A percentile compares a stretch with the other conserved stretches of the same genome.
Conservation (phyloP, 2,329 filamentous ascomycete species). For the Metarhizium anisopliae region DNA sequence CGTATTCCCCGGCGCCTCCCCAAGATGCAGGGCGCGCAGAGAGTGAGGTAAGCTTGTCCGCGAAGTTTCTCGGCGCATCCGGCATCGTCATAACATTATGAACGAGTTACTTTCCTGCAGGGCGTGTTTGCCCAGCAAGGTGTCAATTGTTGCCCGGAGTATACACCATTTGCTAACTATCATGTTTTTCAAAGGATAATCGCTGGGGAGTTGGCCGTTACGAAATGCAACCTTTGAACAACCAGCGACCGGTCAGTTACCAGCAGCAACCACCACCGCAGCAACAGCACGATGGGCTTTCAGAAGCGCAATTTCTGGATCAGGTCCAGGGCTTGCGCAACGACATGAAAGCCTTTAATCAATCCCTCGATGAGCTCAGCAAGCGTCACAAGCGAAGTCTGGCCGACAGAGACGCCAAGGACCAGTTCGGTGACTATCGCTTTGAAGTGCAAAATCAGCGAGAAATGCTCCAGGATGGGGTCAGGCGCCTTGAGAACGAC, state of each 20-base stretch:
- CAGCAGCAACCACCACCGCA: conserved; percentile 5
- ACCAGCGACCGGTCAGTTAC: conserved; percentile 8
- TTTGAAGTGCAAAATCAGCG: conserved; percentile 64
- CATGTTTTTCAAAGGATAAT: conserved; percentile 3
- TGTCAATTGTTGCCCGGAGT: neutral
- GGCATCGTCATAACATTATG: neutral
- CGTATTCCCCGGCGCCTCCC: conserved; percentile 13
- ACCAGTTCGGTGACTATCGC: conserved; percentile 58
- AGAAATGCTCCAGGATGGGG: conserved; percentile 68
- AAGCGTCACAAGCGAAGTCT: conserved; percentile 65
- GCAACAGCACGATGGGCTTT: conserved; percentile 24
- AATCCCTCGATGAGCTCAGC: conserved; percentile 58
- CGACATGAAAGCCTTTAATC: conserved; percentile 58
- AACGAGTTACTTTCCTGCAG: neutral
- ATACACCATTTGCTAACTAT: neutral
- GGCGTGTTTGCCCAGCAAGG: conserved; percentile 8
- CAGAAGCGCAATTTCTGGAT: conserved; percentile 39
- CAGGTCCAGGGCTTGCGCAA: conserved; percentile 59
- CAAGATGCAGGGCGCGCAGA: conserved; percentile 10
- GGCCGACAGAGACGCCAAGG: conserved; percentile 50
- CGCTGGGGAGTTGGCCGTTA: conserved; percentile 24
- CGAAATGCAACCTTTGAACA: conserved; percentile 46
- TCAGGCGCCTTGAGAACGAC: conserved; percentile 67
- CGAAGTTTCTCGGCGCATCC: neutral
- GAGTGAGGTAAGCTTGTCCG: conserved; percentile 11